Base-by-base conservation (phyloP, 2,329 filamentous ascomycete genomes). In the Phoma sp. region DNA sequence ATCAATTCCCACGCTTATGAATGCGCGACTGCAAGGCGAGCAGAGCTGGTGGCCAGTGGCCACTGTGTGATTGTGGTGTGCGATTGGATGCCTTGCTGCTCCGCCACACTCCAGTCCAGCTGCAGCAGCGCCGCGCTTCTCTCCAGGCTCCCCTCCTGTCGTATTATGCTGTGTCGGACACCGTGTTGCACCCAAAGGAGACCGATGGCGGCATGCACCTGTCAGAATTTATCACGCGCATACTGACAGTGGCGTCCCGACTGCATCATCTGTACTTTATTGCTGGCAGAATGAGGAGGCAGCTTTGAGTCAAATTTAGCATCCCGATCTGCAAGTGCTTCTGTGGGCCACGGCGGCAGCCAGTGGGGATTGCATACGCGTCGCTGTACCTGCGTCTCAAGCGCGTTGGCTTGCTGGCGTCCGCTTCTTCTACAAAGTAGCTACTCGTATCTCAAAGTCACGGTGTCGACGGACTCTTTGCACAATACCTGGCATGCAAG, bases 341-440 rank as follows among this genome's bases (percentile, higher is more conserved):
- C 35, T 42, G 45, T 50, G 54, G 54, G 54, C 44, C 48, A 30
- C 23, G 25, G 36, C 49, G 36, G 54, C 54, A 14, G 41, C 48
- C 39, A 48, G 53, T 52, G 47, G 47, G 37, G 52, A 39, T 8
- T 51, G 43, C 54, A 45, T 53, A 57, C 50, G 54, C 54, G 41
- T 52, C 38, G 18, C 13, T n/a, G 32, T 57, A 57, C 54, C 54
- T 57, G 54, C 54, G 32, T 56, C 47, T 47, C 47, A 56, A 56
- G 53, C 53, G 47, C 43, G 18, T 2, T 37, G 36, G 24, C 40
- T 13, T 46, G 52, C 32, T 37, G 46, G 37, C 46, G 41, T 33
- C 5, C 41, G 32, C 42, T 22, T 39, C 36, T 36, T 24, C 10
- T 25, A 3, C 30, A 45, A n/a, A 24, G 27, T 29, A 44, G 27